Evolutionary conservation across 768 basidiomycete genomes (phyloP).

Genomic region (Tylopilus plumbeoviolaceoides): DNA sequence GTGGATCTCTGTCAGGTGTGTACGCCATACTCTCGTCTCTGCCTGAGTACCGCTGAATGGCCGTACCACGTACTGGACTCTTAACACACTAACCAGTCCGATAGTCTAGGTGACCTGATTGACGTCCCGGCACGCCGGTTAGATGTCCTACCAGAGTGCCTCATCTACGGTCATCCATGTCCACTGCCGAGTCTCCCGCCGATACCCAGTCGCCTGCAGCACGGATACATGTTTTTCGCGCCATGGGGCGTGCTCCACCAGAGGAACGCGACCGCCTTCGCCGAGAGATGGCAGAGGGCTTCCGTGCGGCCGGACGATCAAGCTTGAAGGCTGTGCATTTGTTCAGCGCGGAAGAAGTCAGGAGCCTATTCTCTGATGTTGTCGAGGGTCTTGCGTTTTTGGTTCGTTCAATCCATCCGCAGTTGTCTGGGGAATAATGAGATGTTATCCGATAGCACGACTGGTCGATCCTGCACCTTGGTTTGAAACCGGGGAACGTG

Average conservation of each 20-base stretch:
- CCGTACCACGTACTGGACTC: slow-evolving; percentile 54
- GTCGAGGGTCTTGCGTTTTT: slow-evolving; percentile 85
- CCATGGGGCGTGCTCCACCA: slow-evolving; percentile 59
- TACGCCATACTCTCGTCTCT: not conserved
- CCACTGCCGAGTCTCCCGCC: slow-evolving; percentile 22
- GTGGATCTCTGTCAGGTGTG: slow-evolving; percentile 85
- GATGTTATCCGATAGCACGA: slow-evolving; percentile 50
- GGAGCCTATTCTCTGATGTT: slow-evolving; percentile 77
- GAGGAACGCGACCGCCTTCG: slow-evolving; percentile 60
- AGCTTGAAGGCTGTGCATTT: slow-evolving; percentile 78
- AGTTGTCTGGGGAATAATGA: slow-evolving; percentile 3
- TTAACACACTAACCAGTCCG: not conserved
- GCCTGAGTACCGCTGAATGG: slow-evolving; percentile 3
- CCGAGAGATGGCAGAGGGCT: slow-evolving; percentile 42
- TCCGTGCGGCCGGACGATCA: slow-evolving; percentile 22
- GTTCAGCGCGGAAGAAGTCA: slow-evolving; percentile 79
- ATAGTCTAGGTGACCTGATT: slow-evolving; percentile 79
- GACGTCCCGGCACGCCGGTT: slow-evolving; percentile 72
- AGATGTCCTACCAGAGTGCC: slow-evolving; percentile 49
- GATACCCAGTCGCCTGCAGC: slow-evolving; percentile 58
- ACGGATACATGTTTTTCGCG: slow-evolving; percentile 72
- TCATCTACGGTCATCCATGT: slow-evolving; percentile 36
- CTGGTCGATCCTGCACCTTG: slow-evolving; percentile 84
- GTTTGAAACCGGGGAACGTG: slow-evolving; percentile 93
- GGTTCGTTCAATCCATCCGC: slow-evolving; percentile 39